Evolutionary conservation across 768 basidiomycete species (phyloP).

Genomic region (Hypholoma sublateritium): DNA sequence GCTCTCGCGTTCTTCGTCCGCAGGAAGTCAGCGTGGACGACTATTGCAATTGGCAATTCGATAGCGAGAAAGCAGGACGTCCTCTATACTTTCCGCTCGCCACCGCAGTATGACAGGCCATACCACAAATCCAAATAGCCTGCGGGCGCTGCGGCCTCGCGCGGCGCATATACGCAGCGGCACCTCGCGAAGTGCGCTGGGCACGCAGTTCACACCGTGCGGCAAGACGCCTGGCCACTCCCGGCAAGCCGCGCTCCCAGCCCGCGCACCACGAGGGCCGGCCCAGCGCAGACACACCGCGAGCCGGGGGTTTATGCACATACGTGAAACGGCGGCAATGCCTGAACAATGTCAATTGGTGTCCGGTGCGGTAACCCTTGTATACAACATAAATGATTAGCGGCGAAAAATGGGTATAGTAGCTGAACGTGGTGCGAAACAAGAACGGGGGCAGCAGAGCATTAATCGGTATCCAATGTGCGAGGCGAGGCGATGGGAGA

Average conservation of each 20-base stretch:
- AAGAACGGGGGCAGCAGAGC: not conserved
- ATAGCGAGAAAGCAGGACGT: not conserved
- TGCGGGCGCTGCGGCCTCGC: too few relatives aligned
- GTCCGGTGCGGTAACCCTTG: slow-evolving; percentile 3
- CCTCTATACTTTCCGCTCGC: not conserved
- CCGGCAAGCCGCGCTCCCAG: too few relatives aligned
- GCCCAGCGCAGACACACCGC: too few relatives aligned
- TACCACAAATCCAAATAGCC: too few relatives aligned
- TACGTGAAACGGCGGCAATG: not conserved
- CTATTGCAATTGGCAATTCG: not conserved
- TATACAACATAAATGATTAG: slow-evolving; percentile 3
- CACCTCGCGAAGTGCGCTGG: too few relatives aligned
- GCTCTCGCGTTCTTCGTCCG: not conserved
- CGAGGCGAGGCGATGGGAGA: not conserved
- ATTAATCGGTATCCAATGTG: slow-evolving; percentile 5
- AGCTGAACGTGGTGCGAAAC: not conserved
- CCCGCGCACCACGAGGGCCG: too few relatives aligned
- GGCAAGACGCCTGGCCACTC: too few relatives aligned
- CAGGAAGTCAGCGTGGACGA: not conserved
- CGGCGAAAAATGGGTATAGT: not conserved
- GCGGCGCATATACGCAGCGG: too few relatives aligned
- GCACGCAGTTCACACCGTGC: too few relatives aligned
- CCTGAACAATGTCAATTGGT: not conserved
- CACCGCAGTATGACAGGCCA: too few relatives aligned
- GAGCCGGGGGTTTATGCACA: not conserved